phyloP scores from a whole-genome alignment of 2,329 filamentous ascomycete genomes.

The Metarhizium rileyi region DNA sequence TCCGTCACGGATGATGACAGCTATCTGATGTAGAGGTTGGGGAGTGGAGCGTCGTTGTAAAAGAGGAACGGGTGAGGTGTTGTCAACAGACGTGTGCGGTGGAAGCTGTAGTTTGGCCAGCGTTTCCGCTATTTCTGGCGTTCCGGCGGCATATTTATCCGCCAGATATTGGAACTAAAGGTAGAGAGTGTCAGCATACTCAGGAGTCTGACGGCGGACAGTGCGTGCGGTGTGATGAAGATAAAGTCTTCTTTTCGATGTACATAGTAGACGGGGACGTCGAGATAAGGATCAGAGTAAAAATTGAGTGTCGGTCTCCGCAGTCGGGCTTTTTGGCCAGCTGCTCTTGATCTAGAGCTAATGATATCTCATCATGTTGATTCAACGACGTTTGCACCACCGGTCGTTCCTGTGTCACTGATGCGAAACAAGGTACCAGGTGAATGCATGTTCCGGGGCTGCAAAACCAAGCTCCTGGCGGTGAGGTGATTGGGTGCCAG shows the following conservation, averaged over 20 bases:
- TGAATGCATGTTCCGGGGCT: background rate
- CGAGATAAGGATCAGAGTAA: constrained; percentile 13
- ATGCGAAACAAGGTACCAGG: constrained; percentile 1
- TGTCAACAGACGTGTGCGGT: constrained; percentile 38
- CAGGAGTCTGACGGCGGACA: too few relatives aligned
- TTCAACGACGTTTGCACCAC: constrained; percentile 7
- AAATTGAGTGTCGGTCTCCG: constrained; percentile 49
- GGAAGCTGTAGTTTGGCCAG: constrained; percentile 58
- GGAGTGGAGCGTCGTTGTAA: constrained; percentile 38
- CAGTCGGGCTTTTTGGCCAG: constrained; percentile 31
- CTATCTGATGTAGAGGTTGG: constrained; percentile 42
- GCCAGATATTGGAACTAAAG: constrained; percentile 52
- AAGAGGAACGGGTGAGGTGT: constrained; percentile 42
- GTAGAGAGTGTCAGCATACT: constrained; percentile 17
- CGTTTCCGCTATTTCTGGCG: constrained; percentile 56
- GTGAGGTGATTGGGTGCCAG: too few relatives aligned
- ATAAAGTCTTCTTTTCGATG: background rate
- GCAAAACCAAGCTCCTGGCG: too few relatives aligned
- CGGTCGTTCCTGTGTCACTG: constrained; percentile 3
- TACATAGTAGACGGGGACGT: constrained; percentile 6
- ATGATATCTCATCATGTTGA: constrained; percentile 35
- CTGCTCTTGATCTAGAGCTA: constrained; percentile 83
- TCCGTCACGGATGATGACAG: constrained; percentile 54
- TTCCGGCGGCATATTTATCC: constrained; percentile 57
- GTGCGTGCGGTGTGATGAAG: too few relatives aligned